A percentile compares a stretch with the other conserved stretches of the same genome.
These are phyloP conservation scores for Cryptomeria japonica DNA, from an alignment of 75 land plant genomes.

Conservation along the genomic window DNA sequence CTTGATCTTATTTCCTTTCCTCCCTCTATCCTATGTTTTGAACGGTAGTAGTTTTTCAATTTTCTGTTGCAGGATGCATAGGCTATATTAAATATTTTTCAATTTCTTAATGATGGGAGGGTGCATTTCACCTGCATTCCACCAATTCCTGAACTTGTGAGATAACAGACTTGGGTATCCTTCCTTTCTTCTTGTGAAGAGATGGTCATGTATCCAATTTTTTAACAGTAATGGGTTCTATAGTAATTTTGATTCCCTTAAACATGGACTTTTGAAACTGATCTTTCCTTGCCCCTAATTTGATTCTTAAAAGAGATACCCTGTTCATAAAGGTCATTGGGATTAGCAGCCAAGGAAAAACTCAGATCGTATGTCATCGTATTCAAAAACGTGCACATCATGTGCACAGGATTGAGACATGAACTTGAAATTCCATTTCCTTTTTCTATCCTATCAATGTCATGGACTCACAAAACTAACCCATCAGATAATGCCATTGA, in stretches of 20 bases:
- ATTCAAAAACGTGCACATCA: neutral
- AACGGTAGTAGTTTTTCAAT: too few relatives aligned
- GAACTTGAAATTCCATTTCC: neutral
- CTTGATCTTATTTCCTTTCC: too few relatives aligned
- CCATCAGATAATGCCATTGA: too few relatives aligned
- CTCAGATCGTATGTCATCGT: neutral
- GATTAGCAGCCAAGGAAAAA: neutral
- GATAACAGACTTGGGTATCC: neutral
- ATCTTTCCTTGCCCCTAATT: neutral
- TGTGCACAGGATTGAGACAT: neutral
- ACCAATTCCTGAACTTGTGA: neutral
- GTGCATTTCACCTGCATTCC: too few relatives aligned
- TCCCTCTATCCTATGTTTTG: too few relatives aligned
- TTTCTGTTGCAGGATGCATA: too few relatives aligned
- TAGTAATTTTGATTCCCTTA: neutral
- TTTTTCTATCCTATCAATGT: neutral
- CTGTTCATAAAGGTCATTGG: neutral
- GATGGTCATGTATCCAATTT: neutral
- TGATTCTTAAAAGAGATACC: neutral
- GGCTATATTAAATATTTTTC: neutral
- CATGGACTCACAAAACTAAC: neutral
- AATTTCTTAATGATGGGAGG: neutral
- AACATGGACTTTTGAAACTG: neutral
- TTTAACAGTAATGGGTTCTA: neutral
- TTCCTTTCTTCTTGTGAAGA: too few relatives aligned